Evolutionary conservation across 179 eudicot genomes (phyloP), one percentile per base, ranked within the genome.

Genomic region (Drosera spatulata): DNA sequence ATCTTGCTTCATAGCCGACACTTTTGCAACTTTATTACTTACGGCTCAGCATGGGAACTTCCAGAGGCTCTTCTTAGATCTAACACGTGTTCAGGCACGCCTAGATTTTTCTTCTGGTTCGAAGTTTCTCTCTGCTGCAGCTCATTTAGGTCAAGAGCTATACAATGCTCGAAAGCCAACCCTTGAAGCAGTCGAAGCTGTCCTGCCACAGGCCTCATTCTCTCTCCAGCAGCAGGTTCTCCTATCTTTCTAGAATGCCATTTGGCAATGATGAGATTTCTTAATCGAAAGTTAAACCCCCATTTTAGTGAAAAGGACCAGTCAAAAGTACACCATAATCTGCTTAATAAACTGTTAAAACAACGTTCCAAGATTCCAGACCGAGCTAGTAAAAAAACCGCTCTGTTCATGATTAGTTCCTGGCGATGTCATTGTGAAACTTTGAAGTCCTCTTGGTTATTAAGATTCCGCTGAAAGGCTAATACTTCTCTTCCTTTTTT

Each of bases 201-300:
- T 83, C 11, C 76, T 80, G 50, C 97, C 97, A 50, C 68, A 63
- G 59, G 80, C 85, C 54, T 69, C 79, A 10, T 51, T 90, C 51
- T 85, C 90, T 57, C 74, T 87, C 69, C 97, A 90, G 78, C 97
- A 90, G 66, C 97, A 90, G 95, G 97, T 90, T 64, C n/a, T 8
- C 61, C 12, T 41, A 1, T 45, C 0, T 14, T 33, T 48, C 11
- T 12, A 46, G 79, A 22, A 2, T 11, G 2, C 7, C 49, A 6
- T 45, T 45, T 10, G 49, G 8, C 7, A 10, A 45, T 45, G 49
- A 6, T 6, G 8, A 45, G 7, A 45, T 45, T 45, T 22, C 33
- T 22, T 22, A 22, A 22, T 22, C 33, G 33, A 22, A 22, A 22
- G 33, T 22, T 22, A 22, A 22, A 22, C 0, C 33, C 33, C 33